phyloP scores from a whole-genome alignment of 2,329 filamentous ascomycete genomes.

The Cladophialophora chaetospira region DNA sequence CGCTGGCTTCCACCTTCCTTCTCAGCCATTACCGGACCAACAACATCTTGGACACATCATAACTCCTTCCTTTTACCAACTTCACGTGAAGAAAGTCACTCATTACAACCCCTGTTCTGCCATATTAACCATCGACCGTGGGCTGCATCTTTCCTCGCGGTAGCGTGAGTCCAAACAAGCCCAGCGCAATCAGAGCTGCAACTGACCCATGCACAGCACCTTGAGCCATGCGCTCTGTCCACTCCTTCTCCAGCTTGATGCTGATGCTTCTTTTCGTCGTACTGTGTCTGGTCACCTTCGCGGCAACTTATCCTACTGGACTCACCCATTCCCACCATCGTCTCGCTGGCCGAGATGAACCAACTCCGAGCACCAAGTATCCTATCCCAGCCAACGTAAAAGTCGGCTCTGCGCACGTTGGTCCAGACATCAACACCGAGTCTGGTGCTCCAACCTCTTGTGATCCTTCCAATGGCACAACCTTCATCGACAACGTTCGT shows the following conservation, averaged over 20 bases:
- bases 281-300: background rate
- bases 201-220: conserved; percentile 6
- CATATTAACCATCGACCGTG: background rate
- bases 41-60: background rate
- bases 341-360: conserved; percentile 18
- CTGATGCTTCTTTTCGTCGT: conserved; percentile 15
- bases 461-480: conserved; percentile 31
- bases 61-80: background rate
- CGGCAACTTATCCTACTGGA: conserved; percentile 9
- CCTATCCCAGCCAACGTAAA: conserved; percentile 11
- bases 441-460: conserved; percentile 9
- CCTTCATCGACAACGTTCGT: conserved; percentile 11
- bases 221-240: conserved; percentile 14
- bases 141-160: conserved; percentile 11
- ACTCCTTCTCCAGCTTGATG: conserved; percentile 21
- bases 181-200: background rate
- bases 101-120: background rate
- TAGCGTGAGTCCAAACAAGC: background rate
- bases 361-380: conserved; percentile 13
- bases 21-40: background rate
- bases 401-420: background rate
- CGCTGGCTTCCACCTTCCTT: conserved; percentile 1
- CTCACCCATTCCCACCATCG: conserved; percentile 3
- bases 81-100: background rate
- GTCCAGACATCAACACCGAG: conserved; percentile 11